phyloP scores from a whole-genome alignment of 805 yeast genomes.

The Starmerella vaccinii region DNA sequence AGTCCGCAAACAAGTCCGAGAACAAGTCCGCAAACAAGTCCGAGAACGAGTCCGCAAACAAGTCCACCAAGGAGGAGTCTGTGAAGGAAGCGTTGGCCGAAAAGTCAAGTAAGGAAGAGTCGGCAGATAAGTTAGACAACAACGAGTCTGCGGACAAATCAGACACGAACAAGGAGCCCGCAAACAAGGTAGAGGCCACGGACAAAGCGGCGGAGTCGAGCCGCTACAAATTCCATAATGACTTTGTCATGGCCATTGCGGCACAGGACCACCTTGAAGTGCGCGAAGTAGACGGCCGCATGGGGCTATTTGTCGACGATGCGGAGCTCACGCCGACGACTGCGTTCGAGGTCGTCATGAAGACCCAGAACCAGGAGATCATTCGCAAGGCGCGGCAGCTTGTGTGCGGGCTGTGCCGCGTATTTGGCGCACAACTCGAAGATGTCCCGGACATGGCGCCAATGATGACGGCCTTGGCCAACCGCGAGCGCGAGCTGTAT shows the following conservation, averaged over 20 bases:
- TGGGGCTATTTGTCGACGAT: conserved; percentile 22
- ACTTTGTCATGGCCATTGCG: conserved; percentile 25
- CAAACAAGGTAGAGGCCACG: too few relatives aligned
- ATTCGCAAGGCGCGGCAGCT: conserved; percentile 9
- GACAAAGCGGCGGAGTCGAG: background rate
- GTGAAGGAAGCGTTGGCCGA: too few relatives aligned
- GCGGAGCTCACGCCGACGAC: conserved; percentile 21
- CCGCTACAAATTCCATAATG: conserved; percentile 17
- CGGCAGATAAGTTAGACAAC: too few relatives aligned
- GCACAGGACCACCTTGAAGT: conserved; percentile 22
- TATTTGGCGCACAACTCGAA: conserved; percentile 1
- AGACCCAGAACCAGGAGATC: background rate
- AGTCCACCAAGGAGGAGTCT: too few relatives aligned
- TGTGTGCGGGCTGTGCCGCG: conserved; percentile 10
- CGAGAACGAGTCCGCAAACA: too few relatives aligned
- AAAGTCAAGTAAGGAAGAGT: too few relatives aligned
- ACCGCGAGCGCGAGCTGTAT: conserved; percentile 8
- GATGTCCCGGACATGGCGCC: background rate
- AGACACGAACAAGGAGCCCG: too few relatives aligned
- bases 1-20: too few relatives aligned
- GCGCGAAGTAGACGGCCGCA: conserved; percentile 14
- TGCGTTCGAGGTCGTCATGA: conserved; percentile 9
- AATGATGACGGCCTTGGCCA: conserved; percentile 4
- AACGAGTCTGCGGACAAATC: too few relatives aligned
- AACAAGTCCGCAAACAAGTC: too few relatives aligned